Conservation (phyloP, 768 basidiomycete genomes). For the Lentinula sp. region DNA sequence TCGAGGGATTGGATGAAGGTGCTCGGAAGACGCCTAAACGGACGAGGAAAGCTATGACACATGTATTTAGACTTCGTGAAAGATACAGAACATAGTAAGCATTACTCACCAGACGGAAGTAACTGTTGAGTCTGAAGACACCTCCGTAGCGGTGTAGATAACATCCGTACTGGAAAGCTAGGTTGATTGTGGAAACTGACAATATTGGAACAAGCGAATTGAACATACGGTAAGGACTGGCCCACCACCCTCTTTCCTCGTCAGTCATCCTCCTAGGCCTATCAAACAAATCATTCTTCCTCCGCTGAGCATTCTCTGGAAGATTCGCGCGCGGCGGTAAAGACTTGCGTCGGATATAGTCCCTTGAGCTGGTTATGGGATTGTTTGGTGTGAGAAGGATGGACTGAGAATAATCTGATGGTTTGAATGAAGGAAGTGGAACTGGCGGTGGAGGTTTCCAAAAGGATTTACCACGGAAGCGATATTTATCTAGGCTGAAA, state of each 20-base stretch:
- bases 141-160: slow-evolving; percentile 54
- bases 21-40: slow-evolving; percentile 49
- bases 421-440: slow-evolving; percentile 41
- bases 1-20: slow-evolving; percentile 16
- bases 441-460: slow-evolving; percentile 21
- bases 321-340: slow-evolving; percentile 42
- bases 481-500: slow-evolving; percentile 9
- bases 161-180: slow-evolving; percentile 55
- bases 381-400: slow-evolving; percentile 54
- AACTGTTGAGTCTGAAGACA: slow-evolving; percentile 44
- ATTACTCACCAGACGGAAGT: slow-evolving; percentile 47
- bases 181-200: slow-evolving; percentile 6
- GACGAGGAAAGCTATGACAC: slow-evolving; percentile 53
- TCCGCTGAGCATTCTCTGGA: slow-evolving; percentile 15
- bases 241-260: slow-evolving; percentile 62
- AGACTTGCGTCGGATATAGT: slow-evolving; percentile 51
- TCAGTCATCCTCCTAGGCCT: slow-evolving; percentile 51
- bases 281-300: slow-evolving; percentile 21
- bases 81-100: slow-evolving; percentile 5
- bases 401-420: slow-evolving; percentile 42
- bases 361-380: slow-evolving; percentile 44
- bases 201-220: slow-evolving; percentile 10
- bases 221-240: slow-evolving; percentile 68
- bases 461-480: slow-evolving; percentile 22
- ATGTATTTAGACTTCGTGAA: neutral